Base-by-base conservation (phyloP, 495 filamentous ascomycete genomes). In the Penicillium cataractarum region DNA sequence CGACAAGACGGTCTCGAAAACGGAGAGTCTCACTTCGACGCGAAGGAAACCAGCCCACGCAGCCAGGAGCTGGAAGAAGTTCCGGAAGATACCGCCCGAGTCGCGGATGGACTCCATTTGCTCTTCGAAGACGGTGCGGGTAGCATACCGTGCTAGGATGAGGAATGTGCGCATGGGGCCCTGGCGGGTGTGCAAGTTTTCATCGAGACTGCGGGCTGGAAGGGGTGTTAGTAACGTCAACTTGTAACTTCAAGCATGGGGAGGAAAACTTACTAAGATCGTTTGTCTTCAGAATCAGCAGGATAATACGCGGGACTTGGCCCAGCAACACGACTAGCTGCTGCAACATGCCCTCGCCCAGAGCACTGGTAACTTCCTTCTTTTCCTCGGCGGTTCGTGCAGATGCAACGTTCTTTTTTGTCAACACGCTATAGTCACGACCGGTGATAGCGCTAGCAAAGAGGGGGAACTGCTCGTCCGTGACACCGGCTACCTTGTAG, bases 391-490 rank as follows among this genome's bases (percentile, higher is more conserved):
- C 82, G 1, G 87, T 87, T 17, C 91, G 84, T 1, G 83, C 75
- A 48, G 86, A 83, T 21, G 89, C 86, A 13, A 90, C 86, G 26
- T 77, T 77, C 57, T 81, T 81, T 59, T 81, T 80, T 31, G 78
- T 83, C 42, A 97, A 80, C 1, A 92, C 88, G 29, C 79, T 86
- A 71, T 89, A 99, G 68, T 99, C 96, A 50, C 96, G 82, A 15
- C 96, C 96, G 0, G 96, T 99, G 75, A 99, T 98, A 21, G 95
- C 96, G 51, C 90, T 93, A 1, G 96, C 96, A 69, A 99, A 99
- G 29, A 98, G 82, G 1, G 92, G 92, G 73, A 99, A 99, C 70
- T 97, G 90, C 63, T 94, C 92, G 61, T 98, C 93, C 6, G 81
- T 90, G 51, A 98, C 85, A 31, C 92, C 92, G 3, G 94, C 96